Base-by-base conservation (phyloP, 2,329 filamentous ascomycete genomes). In the Cytospora piceae region DNA sequence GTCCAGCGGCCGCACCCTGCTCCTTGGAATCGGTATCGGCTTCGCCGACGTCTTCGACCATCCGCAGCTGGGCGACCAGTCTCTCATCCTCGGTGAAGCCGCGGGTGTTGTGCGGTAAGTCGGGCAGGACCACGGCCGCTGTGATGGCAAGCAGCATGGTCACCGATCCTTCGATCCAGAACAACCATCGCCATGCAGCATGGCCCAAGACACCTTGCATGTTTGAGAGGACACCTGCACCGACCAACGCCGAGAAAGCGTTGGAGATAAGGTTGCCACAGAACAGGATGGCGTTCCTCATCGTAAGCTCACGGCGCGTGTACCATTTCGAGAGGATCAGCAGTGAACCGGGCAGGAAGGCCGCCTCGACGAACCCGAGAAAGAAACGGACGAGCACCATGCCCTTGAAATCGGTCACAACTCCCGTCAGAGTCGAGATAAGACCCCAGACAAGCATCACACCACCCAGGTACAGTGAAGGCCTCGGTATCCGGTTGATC, bases 291-390 rank as follows among this genome's bases (percentile, higher is more conserved):
- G 85, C 84, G 70, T 87, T 85, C 60, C 85, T 77, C 62, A 77
- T 76, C 17, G 82, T 81, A 67, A 87, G 71, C 74, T 87, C 85
- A 58, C 83, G 81, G 57, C 86, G 81, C 1, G 87, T 90, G 74
- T 90, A 90, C 83, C 87, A 90, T 70, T 88, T 87, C 0, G 85
- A 87, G 24, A 90, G 79, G 55, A 89, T 85, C 53, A 89, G 79
- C 14, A 90, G 79, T 0, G 85, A 85, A 52, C 88, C 88, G 0
- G 88, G 87, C 31, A 89, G 78, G 73, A 89, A 89, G 1, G 87
- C 86, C 0, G 88, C 87, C 73, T 89, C 87, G 58, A 88, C 77
- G 67, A 87, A 86, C 4, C 87, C 87, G 0, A 89, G 75, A 70
- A 87, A 82, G 73, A 88, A 88, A 6, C 87, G 83, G 32, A 81